Conservation (phyloP, 2,329 filamentous ascomycete genomes). For the Ophiostoma sp. region DNA sequence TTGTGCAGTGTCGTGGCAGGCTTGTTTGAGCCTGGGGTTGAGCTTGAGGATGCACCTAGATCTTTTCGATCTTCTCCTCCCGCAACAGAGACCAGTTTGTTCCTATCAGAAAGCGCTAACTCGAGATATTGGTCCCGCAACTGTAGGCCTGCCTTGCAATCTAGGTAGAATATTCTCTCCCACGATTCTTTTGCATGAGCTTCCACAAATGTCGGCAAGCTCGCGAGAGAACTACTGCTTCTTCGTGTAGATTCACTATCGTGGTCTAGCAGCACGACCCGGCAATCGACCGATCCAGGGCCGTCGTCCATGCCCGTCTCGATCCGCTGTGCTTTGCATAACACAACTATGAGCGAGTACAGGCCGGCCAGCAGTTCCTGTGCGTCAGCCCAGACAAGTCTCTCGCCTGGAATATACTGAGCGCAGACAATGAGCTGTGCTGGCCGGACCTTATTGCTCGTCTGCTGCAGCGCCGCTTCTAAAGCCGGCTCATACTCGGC, state of each 20-base stretch:
- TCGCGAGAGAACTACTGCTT: constrained; percentile 38
- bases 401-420: constrained; percentile 43
- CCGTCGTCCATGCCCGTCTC: constrained; percentile 55
- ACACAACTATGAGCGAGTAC: constrained; percentile 70
- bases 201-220: constrained; percentile 40
- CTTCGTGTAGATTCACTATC: constrained; percentile 42
- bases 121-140: constrained; percentile 49
- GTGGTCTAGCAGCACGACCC: constrained; percentile 61
- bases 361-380: constrained; percentile 70
- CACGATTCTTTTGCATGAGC: constrained; percentile 47
- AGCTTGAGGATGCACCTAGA: not conserved
- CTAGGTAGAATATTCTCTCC: constrained; percentile 60
- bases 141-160: constrained; percentile 58
- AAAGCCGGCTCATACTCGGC: constrained; percentile 58
- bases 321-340: constrained; percentile 59
- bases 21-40: not conserved
- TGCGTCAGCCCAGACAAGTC: constrained; percentile 58
- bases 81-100: not conserved
- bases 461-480: constrained; percentile 47
- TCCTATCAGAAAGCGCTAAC: not conserved
- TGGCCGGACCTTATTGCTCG: constrained; percentile 39
- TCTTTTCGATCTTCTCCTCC: not conserved
- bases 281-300: constrained; percentile 67
- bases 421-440: constrained; percentile 52
- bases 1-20: constrained; percentile 40